Conservation (phyloP, 352 stramenopile genomes). For the Peronospora destructor region DNA sequence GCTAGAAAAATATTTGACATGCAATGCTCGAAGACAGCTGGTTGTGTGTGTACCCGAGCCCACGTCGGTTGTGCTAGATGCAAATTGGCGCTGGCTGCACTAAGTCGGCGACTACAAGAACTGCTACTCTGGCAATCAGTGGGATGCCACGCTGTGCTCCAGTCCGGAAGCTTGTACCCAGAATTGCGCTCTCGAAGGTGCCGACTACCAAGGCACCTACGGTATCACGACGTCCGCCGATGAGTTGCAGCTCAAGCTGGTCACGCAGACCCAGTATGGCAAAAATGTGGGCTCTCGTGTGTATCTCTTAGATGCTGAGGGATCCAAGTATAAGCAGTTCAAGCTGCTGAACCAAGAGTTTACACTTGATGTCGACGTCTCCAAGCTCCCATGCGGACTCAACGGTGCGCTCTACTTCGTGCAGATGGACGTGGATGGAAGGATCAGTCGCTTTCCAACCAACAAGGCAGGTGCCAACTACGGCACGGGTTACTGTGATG, state of each 20-base stretch:
- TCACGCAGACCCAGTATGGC: slow-evolving; percentile 48
- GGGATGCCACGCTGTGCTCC: slow-evolving; percentile 46
- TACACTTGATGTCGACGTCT: slow-evolving; percentile 60
- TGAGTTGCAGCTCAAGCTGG: slow-evolving; percentile 45
- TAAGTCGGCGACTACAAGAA: slow-evolving; percentile 56
- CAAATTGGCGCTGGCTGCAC: slow-evolving; percentile 70
- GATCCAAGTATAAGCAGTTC: slow-evolving; percentile 51
- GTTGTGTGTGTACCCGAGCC: slow-evolving; percentile 41
- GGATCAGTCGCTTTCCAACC: slow-evolving; percentile 31
- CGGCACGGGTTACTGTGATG: slow-evolving; percentile 70
- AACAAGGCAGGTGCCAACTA: slow-evolving; percentile 58
- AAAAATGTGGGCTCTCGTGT: slow-evolving; percentile 59
- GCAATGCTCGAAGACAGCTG: slow-evolving; percentile 33
- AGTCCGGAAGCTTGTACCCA: slow-evolving; percentile 39
- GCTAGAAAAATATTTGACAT: too few relatives aligned
- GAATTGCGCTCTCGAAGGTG: slow-evolving; percentile 61
- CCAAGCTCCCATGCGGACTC: slow-evolving; percentile 51
- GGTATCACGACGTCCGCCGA: slow-evolving; percentile 45
- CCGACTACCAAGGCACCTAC: slow-evolving; percentile 57
- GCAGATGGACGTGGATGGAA: slow-evolving; percentile 58
- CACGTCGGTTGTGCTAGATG: slow-evolving; percentile 61
- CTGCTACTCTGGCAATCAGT: slow-evolving; percentile 56
- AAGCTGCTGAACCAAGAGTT: slow-evolving; percentile 73
- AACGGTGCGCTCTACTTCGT: slow-evolving; percentile 79
- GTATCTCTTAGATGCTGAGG: slow-evolving; percentile 40